phyloP scores from a whole-genome alignment of 1,284 basidiomycete species.

The Baeospora myosura region DNA sequence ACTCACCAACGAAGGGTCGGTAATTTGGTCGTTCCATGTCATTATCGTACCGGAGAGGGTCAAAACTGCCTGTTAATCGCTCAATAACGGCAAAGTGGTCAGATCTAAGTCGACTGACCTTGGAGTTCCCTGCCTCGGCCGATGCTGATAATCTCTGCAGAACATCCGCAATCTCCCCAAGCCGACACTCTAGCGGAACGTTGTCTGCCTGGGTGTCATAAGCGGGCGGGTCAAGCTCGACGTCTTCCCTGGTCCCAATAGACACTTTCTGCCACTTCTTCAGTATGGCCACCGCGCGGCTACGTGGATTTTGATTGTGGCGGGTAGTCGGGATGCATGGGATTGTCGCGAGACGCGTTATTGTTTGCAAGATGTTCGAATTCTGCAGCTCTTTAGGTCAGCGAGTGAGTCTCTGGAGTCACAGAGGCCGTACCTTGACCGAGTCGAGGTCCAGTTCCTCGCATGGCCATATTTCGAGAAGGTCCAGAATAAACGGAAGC shows the following conservation, averaged over 20 bases:
- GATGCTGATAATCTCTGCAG: neutral
- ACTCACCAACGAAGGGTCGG: neutral
- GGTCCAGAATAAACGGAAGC: conserved; percentile 3
- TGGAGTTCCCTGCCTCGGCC: neutral
- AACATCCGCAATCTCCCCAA: neutral
- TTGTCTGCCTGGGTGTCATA: neutral
- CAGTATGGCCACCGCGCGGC: neutral
- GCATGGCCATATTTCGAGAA: conserved; percentile 1
- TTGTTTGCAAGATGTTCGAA: neutral
- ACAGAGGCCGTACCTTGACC: neutral
- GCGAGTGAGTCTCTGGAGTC: neutral
- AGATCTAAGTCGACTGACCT: neutral
- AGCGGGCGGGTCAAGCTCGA: neutral
- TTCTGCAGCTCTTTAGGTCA: neutral
- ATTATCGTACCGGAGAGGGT: neutral
- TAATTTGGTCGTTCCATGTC: neutral
- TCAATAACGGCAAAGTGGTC: neutral
- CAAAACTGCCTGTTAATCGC: neutral
- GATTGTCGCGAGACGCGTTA: neutral
- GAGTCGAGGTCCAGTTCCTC: neutral
- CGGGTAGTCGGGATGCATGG: conserved; percentile 1
- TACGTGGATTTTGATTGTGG: neutral
- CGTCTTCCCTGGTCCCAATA: neutral
- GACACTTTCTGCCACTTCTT: neutral
- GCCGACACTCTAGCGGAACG: neutral